Evolutionary conservation across 2,329 filamentous ascomycete species (phyloP).

Genomic region (Pestalotiopsis sp.): DNA sequence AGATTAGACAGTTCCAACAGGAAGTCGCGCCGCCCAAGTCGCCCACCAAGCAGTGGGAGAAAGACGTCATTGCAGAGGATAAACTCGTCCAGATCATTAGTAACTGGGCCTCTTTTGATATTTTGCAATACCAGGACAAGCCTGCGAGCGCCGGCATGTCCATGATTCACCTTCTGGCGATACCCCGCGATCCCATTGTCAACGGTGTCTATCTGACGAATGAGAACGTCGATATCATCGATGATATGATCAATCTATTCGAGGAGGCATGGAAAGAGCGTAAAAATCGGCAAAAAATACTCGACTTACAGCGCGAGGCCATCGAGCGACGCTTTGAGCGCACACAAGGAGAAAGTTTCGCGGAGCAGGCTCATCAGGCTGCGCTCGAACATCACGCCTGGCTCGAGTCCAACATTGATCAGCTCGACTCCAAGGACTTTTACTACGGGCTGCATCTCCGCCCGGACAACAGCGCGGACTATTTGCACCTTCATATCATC

Average conservation of each 20-base stretch:
- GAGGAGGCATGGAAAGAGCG: background rate
- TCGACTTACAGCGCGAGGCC: constrained; percentile 4
- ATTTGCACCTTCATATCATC: constrained; percentile 13
- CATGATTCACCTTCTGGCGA: constrained; percentile 11
- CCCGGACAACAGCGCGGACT: constrained; percentile 9
- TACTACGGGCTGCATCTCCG: constrained; percentile 9
- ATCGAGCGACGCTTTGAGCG: background rate
- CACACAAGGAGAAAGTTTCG: background rate
- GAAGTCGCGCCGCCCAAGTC: background rate
- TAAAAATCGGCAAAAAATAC: background rate
- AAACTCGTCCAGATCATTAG: constrained; percentile 5
- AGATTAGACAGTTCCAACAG: background rate
- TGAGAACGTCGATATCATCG: constrained; percentile 4
- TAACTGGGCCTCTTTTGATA: constrained; percentile 13
- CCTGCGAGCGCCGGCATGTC: constrained; percentile 11
- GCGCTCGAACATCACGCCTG: constrained; percentile 1
- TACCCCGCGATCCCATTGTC: background rate
- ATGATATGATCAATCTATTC: constrained; percentile 10
- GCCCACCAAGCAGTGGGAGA: background rate
- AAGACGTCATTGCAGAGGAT: background rate
- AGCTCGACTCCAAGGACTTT: constrained; percentile 1
- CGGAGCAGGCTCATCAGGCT: background rate
- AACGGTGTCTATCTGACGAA: constrained; percentile 6
- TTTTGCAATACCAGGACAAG: constrained; percentile 12
- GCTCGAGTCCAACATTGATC: background rate